Evolutionary conservation across 768 basidiomycete genomes (phyloP), one percentile per base, ranked within the genome.

Genomic region (Russula ochroleuca): DNA sequence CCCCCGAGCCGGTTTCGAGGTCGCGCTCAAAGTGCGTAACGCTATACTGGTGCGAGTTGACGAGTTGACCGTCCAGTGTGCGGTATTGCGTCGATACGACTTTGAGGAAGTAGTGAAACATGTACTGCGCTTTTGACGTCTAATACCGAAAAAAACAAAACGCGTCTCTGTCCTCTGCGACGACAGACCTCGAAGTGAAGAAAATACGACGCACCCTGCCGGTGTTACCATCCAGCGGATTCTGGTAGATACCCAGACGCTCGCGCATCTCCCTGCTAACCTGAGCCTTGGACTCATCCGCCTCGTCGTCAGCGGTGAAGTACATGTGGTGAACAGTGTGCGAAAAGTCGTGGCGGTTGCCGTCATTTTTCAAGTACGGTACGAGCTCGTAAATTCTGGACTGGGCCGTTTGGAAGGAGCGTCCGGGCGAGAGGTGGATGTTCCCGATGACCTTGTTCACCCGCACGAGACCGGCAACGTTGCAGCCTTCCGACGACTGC

Each of bases 41-140:
- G 70, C 93, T 95, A 75, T 97, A 98, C 75, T 99, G 96, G 71
- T 96, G 92, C 5, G 92, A 87, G 66, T 92, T 87, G 71, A 94
- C 81, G 83, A 76, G 73, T 69, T 87, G 82, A 35, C 86, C 89
- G 64, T 88, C 84, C 31, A 96, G 78, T n/a, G 87, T 90, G 66
- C 85, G 82, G 78, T 97, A 98, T 72, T 90, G 88, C 2, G 96
- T 99, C 8, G 94, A 93, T 45, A 99, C 97, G 50, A 99, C 96
- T 76, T 99, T 99, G 71, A 99, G 81, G 85, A 98, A 98, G 76
- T 98, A 96, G 72, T 98, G 94, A 83, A 94, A 97, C 93, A 97
- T 94, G 74, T 92, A 96, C 68, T 93, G 83, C 28, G 86, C 75
- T 71, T 90, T 89, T 68, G 75, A 78, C 1, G 93, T 94, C 88